A percentile compares a stretch with the other conserved stretches of the same genome.
Evolutionary conservation across 768 basidiomycete genomes (phyloP).

Genomic region (Tylopilus cervinicoccineus): DNA sequence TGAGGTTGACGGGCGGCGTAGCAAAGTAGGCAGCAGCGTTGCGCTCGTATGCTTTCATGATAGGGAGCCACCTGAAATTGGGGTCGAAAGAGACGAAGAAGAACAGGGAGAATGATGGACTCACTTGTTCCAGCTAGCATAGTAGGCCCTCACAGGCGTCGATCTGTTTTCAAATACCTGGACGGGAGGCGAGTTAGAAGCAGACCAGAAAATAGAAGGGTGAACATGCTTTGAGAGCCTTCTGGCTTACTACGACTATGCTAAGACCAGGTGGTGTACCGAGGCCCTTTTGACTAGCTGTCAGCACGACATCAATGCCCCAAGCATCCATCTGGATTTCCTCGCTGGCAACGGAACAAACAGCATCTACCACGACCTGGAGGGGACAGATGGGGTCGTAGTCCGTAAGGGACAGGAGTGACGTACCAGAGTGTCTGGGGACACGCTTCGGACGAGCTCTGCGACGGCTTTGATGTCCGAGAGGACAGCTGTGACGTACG

Average conservation of each 20-base stretch:
- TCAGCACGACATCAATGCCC: slow-evolving; percentile 85
- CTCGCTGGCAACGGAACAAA: slow-evolving; percentile 94
- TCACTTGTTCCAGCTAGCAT: slow-evolving; percentile 86
- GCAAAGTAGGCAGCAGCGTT: slow-evolving; percentile 88
- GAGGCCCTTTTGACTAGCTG: slow-evolving; percentile 89
- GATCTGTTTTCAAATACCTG: slow-evolving; percentile 15
- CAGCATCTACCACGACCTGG: slow-evolving; percentile 83
- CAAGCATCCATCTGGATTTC: slow-evolving; percentile 94
- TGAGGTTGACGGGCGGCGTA: slow-evolving; percentile 91
- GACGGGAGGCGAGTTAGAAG: not conserved
- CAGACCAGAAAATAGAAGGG: not conserved
- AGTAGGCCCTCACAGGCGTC: slow-evolving; percentile 71
- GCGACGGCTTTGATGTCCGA: slow-evolving; percentile 78
- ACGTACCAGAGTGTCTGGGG: slow-evolving; percentile 78
- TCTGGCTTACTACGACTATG: slow-evolving; percentile 76
- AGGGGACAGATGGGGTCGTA: not conserved
- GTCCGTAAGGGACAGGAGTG: not conserved
- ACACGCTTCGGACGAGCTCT: slow-evolving; percentile 65
- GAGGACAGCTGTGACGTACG: slow-evolving; percentile 58
- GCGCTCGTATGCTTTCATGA: slow-evolving; percentile 91
- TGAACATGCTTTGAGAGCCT: slow-evolving; percentile 58
- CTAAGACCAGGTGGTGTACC: slow-evolving; percentile 92
- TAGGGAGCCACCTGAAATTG: slow-evolving; percentile 70
- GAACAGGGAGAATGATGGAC: not conserved
- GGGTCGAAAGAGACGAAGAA: not conserved